Evolutionary conservation across 78 protist species (phyloP).

Genomic region (Polysphondylium violaceum): DNA sequence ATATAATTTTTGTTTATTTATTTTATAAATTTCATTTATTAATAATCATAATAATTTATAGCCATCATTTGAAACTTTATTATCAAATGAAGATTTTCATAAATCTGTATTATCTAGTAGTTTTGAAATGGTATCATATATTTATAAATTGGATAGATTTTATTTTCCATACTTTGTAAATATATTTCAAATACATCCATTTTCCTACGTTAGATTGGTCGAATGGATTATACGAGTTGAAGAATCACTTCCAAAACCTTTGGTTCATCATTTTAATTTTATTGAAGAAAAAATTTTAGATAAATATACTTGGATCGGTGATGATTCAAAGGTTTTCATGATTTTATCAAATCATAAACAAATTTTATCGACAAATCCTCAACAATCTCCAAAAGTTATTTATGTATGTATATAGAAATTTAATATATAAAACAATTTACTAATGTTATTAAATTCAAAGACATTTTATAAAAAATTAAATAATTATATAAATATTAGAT

Average conservation of each 20-base stretch:
- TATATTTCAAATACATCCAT: conserved; percentile 42
- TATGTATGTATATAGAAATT: not conserved
- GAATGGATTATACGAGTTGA: conserved; percentile 22
- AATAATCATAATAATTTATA: not conserved
- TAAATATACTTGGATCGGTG: conserved; percentile 46
- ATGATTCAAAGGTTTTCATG: not conserved
- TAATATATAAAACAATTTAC: not conserved
- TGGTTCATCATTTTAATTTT: conserved; percentile 9
- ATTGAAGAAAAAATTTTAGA: conserved; percentile 59
- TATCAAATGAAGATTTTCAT: conserved; percentile 43
- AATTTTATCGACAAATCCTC: not conserved
- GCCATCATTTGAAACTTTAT: conserved; percentile 7
- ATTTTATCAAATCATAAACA: not conserved
- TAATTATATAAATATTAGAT: not conserved
- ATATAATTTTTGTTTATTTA: not conserved
- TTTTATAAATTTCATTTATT: not conserved
- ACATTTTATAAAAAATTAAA: conserved; percentile 25
- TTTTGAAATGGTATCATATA: conserved; percentile 63
- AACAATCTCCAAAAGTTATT: not conserved
- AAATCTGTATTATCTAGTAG: conserved; percentile 48
- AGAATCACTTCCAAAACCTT: not conserved
- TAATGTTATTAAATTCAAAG: not conserved
- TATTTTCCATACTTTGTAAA: conserved; percentile 61
- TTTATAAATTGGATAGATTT: conserved; percentile 36
- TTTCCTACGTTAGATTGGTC: conserved; percentile 24